Evolutionary conservation across 345 rosid genomes (phyloP), one percentile per base, ranked within the genome.

Genomic region (Euphorbia lathyris): DNA sequence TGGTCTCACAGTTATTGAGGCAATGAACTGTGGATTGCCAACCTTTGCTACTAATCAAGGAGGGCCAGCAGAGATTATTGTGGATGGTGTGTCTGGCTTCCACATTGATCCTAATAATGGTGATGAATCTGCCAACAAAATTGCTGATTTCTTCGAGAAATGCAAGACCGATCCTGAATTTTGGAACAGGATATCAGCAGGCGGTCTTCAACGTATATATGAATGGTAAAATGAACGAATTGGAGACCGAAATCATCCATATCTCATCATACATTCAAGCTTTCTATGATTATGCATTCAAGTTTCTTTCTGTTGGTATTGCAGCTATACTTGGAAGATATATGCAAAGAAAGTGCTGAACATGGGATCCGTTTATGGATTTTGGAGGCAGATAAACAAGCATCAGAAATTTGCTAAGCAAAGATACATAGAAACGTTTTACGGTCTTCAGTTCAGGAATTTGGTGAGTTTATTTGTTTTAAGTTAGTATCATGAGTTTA

Each of bases 1-100:
- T 69, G 98, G 98, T 55, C 79, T 95, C 27, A 95, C 99, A 0
- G 98, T 95, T 63, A 92, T 92, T 1, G 98, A 95, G 81, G 99
- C 98, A 10, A 95, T 95, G 97, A 90, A 87, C 87, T 90, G 98
- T 60, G 98, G 99, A 63, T 74, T 95, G 0, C 97, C 99, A 19
- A 92, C 90, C 0, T 95, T 95, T 51, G 99, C 98, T 0, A 95
- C 99, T 1, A 87, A 87, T 66, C 88, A 95, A 80, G 98, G 98
- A 34, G 98, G 98, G 11, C 97, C 98, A 0, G 98, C 98, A 0
- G 98, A 95, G 83, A 95, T 95, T 30, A 89, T 92, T 22, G 87
- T 92, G 13, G 96, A 95, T 76, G 94, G 90, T 22, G 78, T 90
- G 71, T 95, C 97, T 5, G 98, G 99, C 30, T 95, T 92, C 78